Evolutionary conservation across 306 rosid genomes (phyloP).

Genomic region (Quercus mongolica): DNA sequence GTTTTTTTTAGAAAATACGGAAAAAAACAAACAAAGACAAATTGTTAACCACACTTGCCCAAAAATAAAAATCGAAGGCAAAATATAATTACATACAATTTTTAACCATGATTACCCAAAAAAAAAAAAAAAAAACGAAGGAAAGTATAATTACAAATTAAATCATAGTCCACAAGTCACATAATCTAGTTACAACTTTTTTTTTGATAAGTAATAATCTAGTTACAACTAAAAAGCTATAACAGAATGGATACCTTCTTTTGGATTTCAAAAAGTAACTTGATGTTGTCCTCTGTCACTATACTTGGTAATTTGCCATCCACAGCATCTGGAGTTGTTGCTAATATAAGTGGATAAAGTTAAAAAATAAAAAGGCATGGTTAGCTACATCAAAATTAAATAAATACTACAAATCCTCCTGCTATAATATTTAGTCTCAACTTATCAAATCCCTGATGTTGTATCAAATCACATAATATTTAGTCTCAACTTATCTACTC

Average conservation of each 20-base stretch:
- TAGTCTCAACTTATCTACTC: background rate
- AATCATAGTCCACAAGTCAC: background rate
- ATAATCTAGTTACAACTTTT: background rate
- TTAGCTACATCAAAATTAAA: conserved; percentile 1
- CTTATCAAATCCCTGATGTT: background rate
- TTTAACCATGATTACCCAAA: background rate
- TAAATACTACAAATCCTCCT: background rate
- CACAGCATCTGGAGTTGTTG: conserved; percentile 62
- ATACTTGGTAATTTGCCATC: conserved; percentile 66
- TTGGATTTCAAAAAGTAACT: conserved; percentile 85
- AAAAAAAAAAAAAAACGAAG: background rate
- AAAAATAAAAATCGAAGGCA: background rate
- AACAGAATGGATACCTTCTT: conserved; percentile 53
- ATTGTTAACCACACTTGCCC: background rate
- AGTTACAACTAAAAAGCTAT: background rate
- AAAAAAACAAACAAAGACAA: too few relatives aligned
- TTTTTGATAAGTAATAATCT: background rate
- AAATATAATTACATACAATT: background rate
- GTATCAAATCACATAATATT: background rate
- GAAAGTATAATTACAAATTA: background rate
- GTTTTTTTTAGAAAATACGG: conserved; percentile 22
- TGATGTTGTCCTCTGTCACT: conserved; percentile 77
- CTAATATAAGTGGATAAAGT: conserved; percentile 57
- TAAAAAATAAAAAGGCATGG: background rate
- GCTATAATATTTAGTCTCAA: background rate